Evolutionary conservation across 306 rosid genomes (phyloP).

Genomic region (Quillaja saponaria): DNA sequence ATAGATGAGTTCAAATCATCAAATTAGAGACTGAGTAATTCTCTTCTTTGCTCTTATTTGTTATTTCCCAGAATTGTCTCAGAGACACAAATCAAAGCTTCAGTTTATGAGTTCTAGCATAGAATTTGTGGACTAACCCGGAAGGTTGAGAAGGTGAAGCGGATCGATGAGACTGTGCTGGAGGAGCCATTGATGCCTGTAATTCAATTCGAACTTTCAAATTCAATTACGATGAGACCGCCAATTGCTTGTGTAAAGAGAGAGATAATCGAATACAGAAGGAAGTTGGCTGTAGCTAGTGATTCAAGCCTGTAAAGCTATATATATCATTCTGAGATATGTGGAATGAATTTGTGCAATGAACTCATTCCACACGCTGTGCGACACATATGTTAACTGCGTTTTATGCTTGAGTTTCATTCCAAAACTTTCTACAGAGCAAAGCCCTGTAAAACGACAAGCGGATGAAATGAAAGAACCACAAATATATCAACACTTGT

Average conservation of each 20-base stretch:
- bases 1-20: neutral
- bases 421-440: too few relatives aligned
- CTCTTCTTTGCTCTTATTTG: neutral
- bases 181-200: slow-evolving; percentile 80
- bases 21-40: neutral
- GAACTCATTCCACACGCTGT: too few relatives aligned
- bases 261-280: slow-evolving; percentile 27
- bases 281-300: slow-evolving; percentile 23
- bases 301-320: slow-evolving; percentile 9
- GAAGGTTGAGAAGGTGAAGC: slow-evolving; percentile 97
- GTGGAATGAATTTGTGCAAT: too few relatives aligned
- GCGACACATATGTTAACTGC: too few relatives aligned
- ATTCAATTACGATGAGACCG: neutral
- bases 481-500: too few relatives aligned
- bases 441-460: too few relatives aligned
- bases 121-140: slow-evolving; percentile 58
- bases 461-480: too few relatives aligned
- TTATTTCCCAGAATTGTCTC: neutral
- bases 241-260: neutral
- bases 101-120: slow-evolving; percentile 18
- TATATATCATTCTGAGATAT: too few relatives aligned
- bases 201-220: neutral
- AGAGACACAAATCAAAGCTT: neutral
- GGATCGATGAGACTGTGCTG: slow-evolving; percentile 77
- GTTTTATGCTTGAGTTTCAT: too few relatives aligned